Conservation (phyloP, 2,329 filamentous ascomycete genomes). For the Huntiella decipiens region DNA sequence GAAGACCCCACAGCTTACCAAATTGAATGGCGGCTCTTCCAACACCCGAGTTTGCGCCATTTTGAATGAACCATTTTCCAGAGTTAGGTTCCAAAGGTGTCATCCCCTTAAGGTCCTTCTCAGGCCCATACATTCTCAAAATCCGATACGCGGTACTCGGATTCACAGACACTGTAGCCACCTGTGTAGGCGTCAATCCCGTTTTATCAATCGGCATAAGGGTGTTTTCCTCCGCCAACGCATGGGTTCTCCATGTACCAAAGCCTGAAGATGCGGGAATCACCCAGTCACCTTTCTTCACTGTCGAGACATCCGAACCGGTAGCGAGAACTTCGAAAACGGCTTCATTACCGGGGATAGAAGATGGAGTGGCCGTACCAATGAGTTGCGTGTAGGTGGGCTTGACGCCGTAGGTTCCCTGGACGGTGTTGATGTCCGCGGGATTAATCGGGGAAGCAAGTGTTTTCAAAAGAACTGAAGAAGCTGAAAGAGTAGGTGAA, state of each 20-base stretch:
- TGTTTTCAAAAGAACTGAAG: constrained; percentile 57
- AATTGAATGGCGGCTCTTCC: constrained; percentile 84
- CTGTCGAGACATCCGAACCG: constrained; percentile 33
- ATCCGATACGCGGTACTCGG: constrained; percentile 90
- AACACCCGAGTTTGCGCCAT: constrained; percentile 87
- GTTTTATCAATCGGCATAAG: constrained; percentile 54
- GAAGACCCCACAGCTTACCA: constrained; percentile 65
- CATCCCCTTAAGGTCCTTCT: constrained; percentile 27
- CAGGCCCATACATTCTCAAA: constrained; percentile 52
- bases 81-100: constrained; percentile 26
- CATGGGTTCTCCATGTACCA: constrained; percentile 91
- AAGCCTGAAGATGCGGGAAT: constrained; percentile 68
- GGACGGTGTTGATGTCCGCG: constrained; percentile 93
- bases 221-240: constrained; percentile 36
- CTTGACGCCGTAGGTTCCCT: constrained; percentile 84
- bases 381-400: constrained; percentile 58
- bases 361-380: constrained; percentile 56
- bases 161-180: constrained; percentile 78
- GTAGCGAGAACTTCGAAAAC: constrained; percentile 72
- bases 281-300: constrained; percentile 77
- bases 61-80: constrained; percentile 88
- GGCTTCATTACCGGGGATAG: constrained; percentile 77
- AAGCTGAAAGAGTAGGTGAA: constrained; percentile 47
- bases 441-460: constrained; percentile 90
- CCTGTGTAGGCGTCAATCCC: constrained; percentile 56